Evolutionary conservation across 2,329 filamentous ascomycete genomes (phyloP).

Genomic region (Escovopsis sp.): DNA sequence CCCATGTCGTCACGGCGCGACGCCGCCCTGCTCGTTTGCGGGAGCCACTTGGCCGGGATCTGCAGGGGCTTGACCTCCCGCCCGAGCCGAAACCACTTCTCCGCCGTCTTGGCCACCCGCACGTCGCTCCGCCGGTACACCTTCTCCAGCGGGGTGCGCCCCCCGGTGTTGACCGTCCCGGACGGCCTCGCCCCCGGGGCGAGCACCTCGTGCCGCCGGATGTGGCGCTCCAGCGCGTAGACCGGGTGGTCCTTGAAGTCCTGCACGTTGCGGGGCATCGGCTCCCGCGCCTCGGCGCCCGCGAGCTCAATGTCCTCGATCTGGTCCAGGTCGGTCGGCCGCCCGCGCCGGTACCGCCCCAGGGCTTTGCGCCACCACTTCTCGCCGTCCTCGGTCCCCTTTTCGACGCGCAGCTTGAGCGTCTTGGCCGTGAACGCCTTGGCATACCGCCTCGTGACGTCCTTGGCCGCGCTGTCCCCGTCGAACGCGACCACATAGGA

Average conservation of each 20-base stretch:
- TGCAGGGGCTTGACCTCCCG: constrained; percentile 64
- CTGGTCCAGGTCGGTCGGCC: constrained; percentile 54
- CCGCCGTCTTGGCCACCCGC: constrained; percentile 58
- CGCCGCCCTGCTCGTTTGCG: constrained; percentile 23
- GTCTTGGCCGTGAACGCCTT: constrained; percentile 89
- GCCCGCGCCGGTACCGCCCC: constrained; percentile 28
- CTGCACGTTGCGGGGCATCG: constrained; percentile 71
- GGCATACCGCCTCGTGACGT: constrained; percentile 77
- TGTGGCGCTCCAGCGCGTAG: constrained; percentile 72
- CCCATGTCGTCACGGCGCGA: constrained; percentile 12
- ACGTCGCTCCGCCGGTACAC: constrained; percentile 78
- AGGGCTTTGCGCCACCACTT: constrained; percentile 41
- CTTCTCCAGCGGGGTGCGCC: constrained; percentile 49
- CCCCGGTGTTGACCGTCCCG: constrained; percentile 62
- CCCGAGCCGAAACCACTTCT: constrained; percentile 85
- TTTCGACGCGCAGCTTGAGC: constrained; percentile 63
- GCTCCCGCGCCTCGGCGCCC: constrained; percentile 57
- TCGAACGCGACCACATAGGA: constrained; percentile 79
- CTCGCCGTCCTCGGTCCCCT: constrained; percentile 29
- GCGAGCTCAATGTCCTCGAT: constrained; percentile 68
- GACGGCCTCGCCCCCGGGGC: constrained; percentile 52
- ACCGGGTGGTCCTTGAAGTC: constrained; percentile 80
- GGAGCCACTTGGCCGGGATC: constrained; percentile 65
- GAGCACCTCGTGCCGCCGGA: constrained; percentile 72
- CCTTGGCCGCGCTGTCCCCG: constrained; percentile 59